Percentiles rank a stretch among this genome's conserved stretches.
Evolutionary conservation across 176 grass and related monocot species (phyloP).

Genomic region (Eragrostis curvula): DNA sequence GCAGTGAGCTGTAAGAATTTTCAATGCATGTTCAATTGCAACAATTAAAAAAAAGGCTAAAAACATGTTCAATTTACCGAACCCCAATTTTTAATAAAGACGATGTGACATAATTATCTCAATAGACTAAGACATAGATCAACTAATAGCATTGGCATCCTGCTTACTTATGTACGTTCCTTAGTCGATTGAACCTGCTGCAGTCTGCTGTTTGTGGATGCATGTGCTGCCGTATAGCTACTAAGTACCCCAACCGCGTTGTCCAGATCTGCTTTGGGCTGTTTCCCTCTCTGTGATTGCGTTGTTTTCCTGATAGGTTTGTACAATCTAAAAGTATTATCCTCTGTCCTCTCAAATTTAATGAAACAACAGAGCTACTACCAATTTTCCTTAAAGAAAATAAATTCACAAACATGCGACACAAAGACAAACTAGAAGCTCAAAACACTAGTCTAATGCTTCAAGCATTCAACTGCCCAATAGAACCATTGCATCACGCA

Average conservation of each 20-base stretch:
- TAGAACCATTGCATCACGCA: not conserved
- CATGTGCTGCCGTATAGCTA: not conserved
- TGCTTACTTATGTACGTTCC: not conserved
- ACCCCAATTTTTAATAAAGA: not conserved
- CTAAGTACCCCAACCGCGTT: not conserved
- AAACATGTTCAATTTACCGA: not conserved
- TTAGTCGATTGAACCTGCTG: not conserved
- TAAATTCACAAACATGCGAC: not conserved
- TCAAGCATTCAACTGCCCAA: slow-evolving; percentile 10
- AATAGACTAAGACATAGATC: not conserved
- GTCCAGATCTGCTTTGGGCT: not conserved
- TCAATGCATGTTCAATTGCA: slow-evolving; percentile 21
- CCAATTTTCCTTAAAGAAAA: not conserved
- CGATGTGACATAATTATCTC: not conserved
- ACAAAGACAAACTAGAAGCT: not conserved
- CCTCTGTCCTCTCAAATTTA: not conserved
- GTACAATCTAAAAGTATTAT: not conserved
- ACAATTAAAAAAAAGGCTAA: not conserved
- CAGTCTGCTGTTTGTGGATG: not conserved
- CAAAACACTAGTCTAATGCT: slow-evolving; percentile 22
- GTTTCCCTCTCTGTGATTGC: not conserved
- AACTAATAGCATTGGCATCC: not conserved
- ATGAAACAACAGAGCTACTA: not conserved
- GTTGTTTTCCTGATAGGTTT: not conserved
- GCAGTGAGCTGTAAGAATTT: slow-evolving; percentile 23